These are phyloP conservation scores for Sordariomycetes sp. DNA, from an alignment of 2,329 filamentous ascomycete genomes.

Conservation along the genomic window DNA sequence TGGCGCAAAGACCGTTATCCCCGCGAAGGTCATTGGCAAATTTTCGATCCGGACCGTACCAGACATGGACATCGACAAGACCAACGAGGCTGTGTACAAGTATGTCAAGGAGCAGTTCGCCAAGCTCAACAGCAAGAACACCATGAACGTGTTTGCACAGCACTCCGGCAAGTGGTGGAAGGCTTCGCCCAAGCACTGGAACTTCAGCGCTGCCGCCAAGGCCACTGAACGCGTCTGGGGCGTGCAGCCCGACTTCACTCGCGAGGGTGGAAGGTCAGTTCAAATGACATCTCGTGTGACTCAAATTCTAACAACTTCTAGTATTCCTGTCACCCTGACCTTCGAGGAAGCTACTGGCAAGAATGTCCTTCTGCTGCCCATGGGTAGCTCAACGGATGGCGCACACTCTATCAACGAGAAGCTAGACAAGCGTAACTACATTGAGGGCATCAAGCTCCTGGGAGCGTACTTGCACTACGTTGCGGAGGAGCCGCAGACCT, in stretches of 20 bases:
- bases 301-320: constrained; percentile 23
- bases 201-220: constrained; percentile 90
- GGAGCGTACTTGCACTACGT: constrained; percentile 96
- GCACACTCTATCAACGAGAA: constrained; percentile 99
- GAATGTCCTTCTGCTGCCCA: constrained; percentile 90
- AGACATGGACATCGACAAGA: constrained; percentile 88
- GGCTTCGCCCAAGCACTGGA: constrained; percentile 96
- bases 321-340: constrained; percentile 92
- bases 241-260: constrained; percentile 86
- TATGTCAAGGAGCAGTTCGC: constrained; percentile 78
- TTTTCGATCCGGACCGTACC: constrained; percentile 97
- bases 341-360: constrained; percentile 98
- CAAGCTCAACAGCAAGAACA: constrained; percentile 89
- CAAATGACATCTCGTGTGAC: constrained; percentile 1
- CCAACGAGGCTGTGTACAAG: constrained; percentile 77
- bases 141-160: constrained; percentile 67
- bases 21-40: constrained; percentile 94
- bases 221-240: constrained; percentile 95
- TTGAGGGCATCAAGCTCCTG: constrained; percentile 92
- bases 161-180: constrained; percentile 99
- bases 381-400: constrained; percentile 94
- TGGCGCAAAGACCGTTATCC: constrained; percentile 96
- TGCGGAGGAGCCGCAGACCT: constrained; percentile 66
- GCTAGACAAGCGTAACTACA: constrained; percentile 93
- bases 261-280: constrained; percentile 79